These are phyloP conservation scores for Globisporangium canariense DNA, from an alignment of 352 stramenopile genomes.

Conservation along the genomic window DNA sequence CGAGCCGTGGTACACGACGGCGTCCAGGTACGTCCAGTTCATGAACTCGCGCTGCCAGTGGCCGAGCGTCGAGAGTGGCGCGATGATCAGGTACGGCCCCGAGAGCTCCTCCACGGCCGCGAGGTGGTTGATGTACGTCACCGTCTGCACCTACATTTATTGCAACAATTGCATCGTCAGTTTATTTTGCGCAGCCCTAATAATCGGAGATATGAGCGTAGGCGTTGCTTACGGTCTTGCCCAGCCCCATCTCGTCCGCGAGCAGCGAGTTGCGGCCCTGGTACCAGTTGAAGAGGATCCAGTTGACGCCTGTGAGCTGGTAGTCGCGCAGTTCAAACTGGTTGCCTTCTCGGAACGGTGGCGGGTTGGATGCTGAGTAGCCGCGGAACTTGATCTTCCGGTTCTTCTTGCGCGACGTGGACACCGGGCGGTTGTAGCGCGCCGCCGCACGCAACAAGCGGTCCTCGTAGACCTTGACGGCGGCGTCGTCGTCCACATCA, in stretches of 20 bases:
- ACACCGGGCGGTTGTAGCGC: slow-evolving; percentile 49
- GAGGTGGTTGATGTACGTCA: slow-evolving; percentile 96
- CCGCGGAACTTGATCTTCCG: slow-evolving; percentile 71
- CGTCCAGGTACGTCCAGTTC: slow-evolving; percentile 98
- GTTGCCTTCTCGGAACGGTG: slow-evolving; percentile 56
- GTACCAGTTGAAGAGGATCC: slow-evolving; percentile 99
- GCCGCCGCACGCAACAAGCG: slow-evolving; percentile 49
- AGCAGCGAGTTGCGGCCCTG: slow-evolving; percentile 97
- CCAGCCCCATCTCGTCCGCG: slow-evolving; percentile 98
- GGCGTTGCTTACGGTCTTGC: slow-evolving; percentile 68
- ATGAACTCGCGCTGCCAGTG: slow-evolving; percentile 97
- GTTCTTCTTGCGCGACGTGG: slow-evolving; percentile 28
- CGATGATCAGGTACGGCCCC: slow-evolving; percentile 97
- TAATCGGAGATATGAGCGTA: background rate
- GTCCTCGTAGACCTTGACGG: slow-evolving; percentile 78
- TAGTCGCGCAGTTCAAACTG: slow-evolving; percentile 95
- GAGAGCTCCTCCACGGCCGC: slow-evolving; percentile 91
- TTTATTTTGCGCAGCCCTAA: no score
- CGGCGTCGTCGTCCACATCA: slow-evolving; percentile 90
- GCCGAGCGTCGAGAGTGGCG: slow-evolving; percentile 95
- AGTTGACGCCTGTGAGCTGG: slow-evolving; percentile 99
- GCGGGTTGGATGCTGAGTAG: slow-evolving; percentile 58
- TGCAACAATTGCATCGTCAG: no score
- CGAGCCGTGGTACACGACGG: slow-evolving; percentile 97
- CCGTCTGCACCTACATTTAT: slow-evolving; percentile 77